Evolutionary conservation across 2,329 filamentous ascomycete species (phyloP).

Genomic region (Cladosporium oxysporum): DNA sequence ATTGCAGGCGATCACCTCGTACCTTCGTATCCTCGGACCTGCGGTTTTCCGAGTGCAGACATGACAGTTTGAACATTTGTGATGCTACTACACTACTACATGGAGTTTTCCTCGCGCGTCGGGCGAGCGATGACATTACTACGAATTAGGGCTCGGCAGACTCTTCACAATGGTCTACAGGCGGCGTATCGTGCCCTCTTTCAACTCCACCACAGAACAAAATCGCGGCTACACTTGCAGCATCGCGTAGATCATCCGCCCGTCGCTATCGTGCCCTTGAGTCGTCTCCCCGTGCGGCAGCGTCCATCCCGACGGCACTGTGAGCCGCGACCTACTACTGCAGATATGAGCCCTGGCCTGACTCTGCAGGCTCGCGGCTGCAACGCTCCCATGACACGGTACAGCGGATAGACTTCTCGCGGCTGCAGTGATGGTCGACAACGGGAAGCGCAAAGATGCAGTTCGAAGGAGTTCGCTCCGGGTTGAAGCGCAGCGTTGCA

Average conservation of each 20-base stretch:
- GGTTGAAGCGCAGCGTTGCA: not conserved
- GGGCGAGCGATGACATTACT: not conserved
- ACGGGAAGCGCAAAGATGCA: not conserved
- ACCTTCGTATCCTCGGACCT: not conserved
- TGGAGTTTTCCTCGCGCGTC: not conserved
- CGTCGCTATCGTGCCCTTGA: not conserved
- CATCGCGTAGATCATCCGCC: slow-evolving; percentile 7
- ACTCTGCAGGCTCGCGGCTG: slow-evolving; percentile 1
- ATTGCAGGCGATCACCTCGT: not conserved
- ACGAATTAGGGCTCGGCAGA: not conserved
- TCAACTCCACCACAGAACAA: not conserved
- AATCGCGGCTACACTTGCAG: not conserved
- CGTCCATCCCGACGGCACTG: slow-evolving; percentile 3
- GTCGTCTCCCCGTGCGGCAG: not conserved
- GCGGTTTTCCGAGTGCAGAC: not conserved
- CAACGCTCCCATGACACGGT: not conserved
- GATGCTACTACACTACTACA: not conserved
- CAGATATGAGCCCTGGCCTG: not conserved
- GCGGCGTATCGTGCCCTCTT: not conserved
- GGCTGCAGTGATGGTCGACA: not conserved
- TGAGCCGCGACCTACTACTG: not conserved
- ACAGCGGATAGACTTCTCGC: not conserved
- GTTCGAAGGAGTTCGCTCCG: not conserved
- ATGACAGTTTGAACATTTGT: not conserved
- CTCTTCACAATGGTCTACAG: not conserved